Base-by-base conservation (phyloP, 495 filamentous ascomycete species). In the Penicillium coprophilum region DNA sequence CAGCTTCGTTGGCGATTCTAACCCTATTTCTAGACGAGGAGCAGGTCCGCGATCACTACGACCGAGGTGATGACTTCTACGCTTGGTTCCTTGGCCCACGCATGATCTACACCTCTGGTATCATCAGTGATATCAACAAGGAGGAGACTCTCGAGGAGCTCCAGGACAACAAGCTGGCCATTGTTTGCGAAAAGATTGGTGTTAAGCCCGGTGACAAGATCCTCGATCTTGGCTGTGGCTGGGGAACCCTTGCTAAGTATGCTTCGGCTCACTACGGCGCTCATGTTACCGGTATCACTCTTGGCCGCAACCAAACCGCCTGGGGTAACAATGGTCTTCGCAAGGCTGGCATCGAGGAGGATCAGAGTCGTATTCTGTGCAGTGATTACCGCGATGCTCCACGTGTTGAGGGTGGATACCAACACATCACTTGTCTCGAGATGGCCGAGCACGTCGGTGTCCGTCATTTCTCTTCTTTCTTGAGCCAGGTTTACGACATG, bases 391-490 rank as follows among this genome's bases (percentile, higher is more conserved):
- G 85, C 56, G 85, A 88, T 65, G 80, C 87, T 64, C 76, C 82
- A 30, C 72, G 80, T n/a, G 77, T 82, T 10, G 63, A 78, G 19
- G 83, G 84, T 49, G 77, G 80, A 9, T 88, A 85, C 70, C 80
- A 84, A 65, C 86, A 86, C 68, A 87, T 88, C 65, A 88, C 85
- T 47, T 88, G 85, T 64, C 76, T 88, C n/a, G 85, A 88, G 68
- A 88, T 88, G 85, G 85, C 85, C n/a, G 85, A 88, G 69, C 85
- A 88, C 63, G 85, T 88, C 50, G 85, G 85, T 64, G 83, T 88
- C 6, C 82, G 84, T 30, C 80, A 87, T 66, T 84, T 88, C 63
- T 64, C 65, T 39, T 74, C 72, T 48, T 88, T 88, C 75, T 63
- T 82, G 46, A 76, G 72, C 41, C 85, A 88, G 70, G 83, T 87